Conservation (phyloP, 2,329 filamentous ascomycete species). For the Blumeriella jaapii region DNA sequence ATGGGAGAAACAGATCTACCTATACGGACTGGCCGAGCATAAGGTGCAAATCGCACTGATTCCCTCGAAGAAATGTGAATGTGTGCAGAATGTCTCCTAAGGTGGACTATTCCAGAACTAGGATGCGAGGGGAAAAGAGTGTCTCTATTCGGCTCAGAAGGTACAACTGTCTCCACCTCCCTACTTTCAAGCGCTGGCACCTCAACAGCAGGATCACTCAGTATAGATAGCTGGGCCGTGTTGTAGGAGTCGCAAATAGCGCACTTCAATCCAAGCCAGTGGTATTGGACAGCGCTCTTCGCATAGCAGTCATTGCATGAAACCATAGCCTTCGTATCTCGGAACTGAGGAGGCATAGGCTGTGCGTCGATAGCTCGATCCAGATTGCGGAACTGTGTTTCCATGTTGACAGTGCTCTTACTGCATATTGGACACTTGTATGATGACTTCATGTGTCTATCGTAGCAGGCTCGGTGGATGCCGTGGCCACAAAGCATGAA, state of each 20-base stretch:
- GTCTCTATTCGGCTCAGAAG: constrained; percentile 13
- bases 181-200: constrained; percentile 16
- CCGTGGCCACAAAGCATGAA: constrained; percentile 95
- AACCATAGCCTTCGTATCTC: constrained; percentile 67
- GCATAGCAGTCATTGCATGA: constrained; percentile 92
- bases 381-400: constrained; percentile 81
- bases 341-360: constrained; percentile 82
- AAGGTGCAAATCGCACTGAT: constrained; percentile 19
- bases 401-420: constrained; percentile 96
- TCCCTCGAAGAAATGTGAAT: constrained; percentile 10
- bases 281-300: constrained; percentile 76
- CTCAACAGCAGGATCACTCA: constrained; percentile 32
- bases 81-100: constrained; percentile 25
- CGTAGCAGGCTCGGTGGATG: constrained; percentile 83
- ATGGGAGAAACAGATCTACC: constrained; percentile 27
- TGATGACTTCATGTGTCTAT: constrained; percentile 75
- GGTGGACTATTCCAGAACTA: constrained; percentile 11
- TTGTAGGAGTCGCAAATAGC: constrained; percentile 60
- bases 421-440: constrained; percentile 97
- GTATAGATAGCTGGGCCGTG: constrained; percentile 52
- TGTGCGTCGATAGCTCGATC: constrained; percentile 79
- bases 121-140: constrained; percentile 6
- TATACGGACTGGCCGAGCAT: constrained; percentile 19
- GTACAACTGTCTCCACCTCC: constrained; percentile 15
- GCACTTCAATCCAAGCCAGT: constrained; percentile 92